Evolutionary conservation across 2,329 filamentous ascomycete genomes (phyloP).

Genomic region (Dactylellina haptotyla): DNA sequence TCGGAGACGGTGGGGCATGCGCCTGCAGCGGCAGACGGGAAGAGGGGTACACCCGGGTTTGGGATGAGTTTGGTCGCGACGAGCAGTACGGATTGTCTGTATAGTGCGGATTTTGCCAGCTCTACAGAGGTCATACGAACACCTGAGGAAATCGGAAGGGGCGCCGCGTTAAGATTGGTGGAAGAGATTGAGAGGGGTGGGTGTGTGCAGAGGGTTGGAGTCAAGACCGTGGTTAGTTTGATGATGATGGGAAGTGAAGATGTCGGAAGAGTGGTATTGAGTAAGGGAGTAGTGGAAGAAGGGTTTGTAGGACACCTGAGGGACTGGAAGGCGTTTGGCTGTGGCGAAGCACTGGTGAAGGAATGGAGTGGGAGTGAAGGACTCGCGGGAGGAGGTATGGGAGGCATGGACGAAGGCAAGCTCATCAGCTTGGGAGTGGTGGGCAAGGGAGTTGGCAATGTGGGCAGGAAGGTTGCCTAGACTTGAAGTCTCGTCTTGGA

Average conservation of each 20-base stretch:
- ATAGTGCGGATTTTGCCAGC: conserved; percentile 81
- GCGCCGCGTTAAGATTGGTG: conserved; percentile 87
- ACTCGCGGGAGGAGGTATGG: conserved; percentile 74
- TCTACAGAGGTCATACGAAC: conserved; percentile 78
- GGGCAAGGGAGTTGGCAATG: conserved; percentile 90
- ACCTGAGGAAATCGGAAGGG: conserved; percentile 88
- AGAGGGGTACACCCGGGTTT: conserved; percentile 85
- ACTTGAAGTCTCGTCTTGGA: neutral
- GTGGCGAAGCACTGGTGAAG: conserved; percentile 75
- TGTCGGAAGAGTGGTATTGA: conserved; percentile 84
- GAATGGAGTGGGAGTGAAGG: conserved; percentile 64
- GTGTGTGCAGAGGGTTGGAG: conserved; percentile 77
- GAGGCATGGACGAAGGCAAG: conserved; percentile 69
- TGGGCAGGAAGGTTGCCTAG: conserved; percentile 76
- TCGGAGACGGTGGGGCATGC: conserved; percentile 67
- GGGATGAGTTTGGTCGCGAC: conserved; percentile 91
- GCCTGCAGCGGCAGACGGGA: conserved; percentile 58
- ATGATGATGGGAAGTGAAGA: conserved; percentile 99
- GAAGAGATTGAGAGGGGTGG: conserved; percentile 85
- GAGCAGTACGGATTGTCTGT: conserved; percentile 82
- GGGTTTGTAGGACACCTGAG: conserved; percentile 81
- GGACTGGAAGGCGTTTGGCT: conserved; percentile 88
- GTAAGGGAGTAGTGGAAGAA: conserved; percentile 83
- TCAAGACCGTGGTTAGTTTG: conserved; percentile 79
- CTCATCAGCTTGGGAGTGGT: conserved; percentile 91